These are phyloP conservation scores for Haplosporangium gracile DNA, from an alignment of 192 early-diverging fungal species.

Conservation along the genomic window DNA sequence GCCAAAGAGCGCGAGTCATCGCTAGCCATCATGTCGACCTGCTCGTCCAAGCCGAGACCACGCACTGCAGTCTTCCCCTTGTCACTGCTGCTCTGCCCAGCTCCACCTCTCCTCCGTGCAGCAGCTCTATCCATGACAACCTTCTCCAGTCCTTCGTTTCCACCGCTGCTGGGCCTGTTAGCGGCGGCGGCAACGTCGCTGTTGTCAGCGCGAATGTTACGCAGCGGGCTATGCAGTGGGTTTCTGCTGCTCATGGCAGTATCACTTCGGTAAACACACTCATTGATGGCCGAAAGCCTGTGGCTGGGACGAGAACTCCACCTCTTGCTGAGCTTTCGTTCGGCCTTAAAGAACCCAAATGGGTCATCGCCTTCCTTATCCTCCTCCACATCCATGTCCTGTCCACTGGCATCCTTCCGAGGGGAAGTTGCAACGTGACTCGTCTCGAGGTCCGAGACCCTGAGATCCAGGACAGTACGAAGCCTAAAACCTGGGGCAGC, in stretches of 20 bases:
- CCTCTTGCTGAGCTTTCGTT: conserved; percentile 9
- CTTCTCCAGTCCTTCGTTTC: not conserved
- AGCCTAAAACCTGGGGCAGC: not conserved
- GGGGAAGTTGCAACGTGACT: not conserved
- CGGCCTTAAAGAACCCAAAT: conserved; percentile 37
- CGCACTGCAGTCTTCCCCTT: conserved; percentile 19
- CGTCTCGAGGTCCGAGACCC: not conserved
- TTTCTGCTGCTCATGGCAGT: not conserved
- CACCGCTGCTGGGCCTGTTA: not conserved
- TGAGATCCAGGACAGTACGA: not conserved
- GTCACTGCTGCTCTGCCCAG: not conserved
- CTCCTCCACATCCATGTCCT: not conserved
- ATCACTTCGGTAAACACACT: not conserved
- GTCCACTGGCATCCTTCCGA: not conserved
- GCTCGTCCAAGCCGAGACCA: not conserved
- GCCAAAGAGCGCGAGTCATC: not conserved
- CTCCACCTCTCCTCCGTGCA: conserved; percentile 16
- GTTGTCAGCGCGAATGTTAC: not conserved
- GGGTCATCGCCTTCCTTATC: conserved; percentile 27
- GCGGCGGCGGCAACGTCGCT: not conserved
- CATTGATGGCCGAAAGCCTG: conserved; percentile 34
- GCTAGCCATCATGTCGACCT: not conserved
- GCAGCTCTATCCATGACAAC: conserved; percentile 11
- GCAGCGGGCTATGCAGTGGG: not conserved
- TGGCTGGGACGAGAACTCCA: not conserved